Evolutionary conservation across 495 filamentous ascomycete species (phyloP).

Genomic region (Neurospora hispaniola): DNA sequence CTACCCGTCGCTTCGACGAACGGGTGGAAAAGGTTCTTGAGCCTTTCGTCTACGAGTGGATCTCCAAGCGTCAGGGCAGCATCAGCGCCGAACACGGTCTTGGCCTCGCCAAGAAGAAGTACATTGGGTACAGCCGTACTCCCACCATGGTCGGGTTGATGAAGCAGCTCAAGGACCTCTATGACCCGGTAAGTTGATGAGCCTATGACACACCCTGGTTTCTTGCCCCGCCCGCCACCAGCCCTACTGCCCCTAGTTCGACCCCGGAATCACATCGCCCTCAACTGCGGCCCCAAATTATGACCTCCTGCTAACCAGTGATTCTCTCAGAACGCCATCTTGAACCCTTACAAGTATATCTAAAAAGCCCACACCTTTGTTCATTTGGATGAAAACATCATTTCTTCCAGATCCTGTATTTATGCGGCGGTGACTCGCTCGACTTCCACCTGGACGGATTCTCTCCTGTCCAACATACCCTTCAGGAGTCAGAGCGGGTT

Average conservation of each 20-base stretch:
- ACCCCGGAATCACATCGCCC: not conserved
- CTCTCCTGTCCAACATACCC: not conserved
- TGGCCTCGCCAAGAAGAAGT: conserved; percentile 88
- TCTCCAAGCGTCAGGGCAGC: conserved; percentile 71
- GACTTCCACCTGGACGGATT: not conserved
- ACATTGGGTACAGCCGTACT: conserved; percentile 83
- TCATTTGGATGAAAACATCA: not conserved
- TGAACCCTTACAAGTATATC: conserved; percentile 87
- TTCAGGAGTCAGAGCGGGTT: not conserved
- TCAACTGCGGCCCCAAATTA: not conserved
- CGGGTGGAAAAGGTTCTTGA: conserved; percentile 82
- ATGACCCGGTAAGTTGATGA: conserved; percentile 67
- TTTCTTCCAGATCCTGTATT: not conserved
- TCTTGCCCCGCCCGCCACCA: not conserved
- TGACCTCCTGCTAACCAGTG: not conserved
- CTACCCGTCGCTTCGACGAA: conserved; percentile 72
- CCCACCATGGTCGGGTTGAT: conserved; percentile 79
- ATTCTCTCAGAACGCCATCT: conserved; percentile 57
- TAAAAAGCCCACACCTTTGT: conserved; percentile 3
- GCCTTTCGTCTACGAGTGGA: conserved; percentile 97
- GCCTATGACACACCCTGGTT: not conserved
- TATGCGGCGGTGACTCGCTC: not conserved
- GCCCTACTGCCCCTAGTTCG: not conserved
- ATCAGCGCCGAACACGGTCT: conserved; percentile 96
- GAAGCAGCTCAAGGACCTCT: conserved; percentile 84